These are phyloP conservation scores for Cucurbita pepo DNA, from an alignment of 306 rosid genomes.

Conservation along the genomic window DNA sequence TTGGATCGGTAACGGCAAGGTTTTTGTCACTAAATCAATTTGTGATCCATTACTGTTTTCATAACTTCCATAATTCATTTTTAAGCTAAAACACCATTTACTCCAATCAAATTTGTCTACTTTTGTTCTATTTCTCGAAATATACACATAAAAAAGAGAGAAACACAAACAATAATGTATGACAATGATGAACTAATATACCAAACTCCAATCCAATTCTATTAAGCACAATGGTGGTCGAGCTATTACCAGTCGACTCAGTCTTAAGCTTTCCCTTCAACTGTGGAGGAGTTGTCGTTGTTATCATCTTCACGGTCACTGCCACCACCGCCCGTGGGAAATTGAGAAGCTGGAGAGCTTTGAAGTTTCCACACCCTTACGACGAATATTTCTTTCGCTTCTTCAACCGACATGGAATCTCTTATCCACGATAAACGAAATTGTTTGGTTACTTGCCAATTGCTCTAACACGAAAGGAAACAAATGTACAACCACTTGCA, in stretches of 20 bases:
- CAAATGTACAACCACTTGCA: not conserved
- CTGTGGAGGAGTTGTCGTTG: conserved; percentile 4
- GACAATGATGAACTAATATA: not conserved
- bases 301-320: conserved; percentile 24
- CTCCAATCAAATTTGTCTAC: not conserved
- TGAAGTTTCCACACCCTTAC: no score
- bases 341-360: conserved; percentile 22
- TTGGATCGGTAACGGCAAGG: not conserved
- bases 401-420: no score
- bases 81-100: not conserved
- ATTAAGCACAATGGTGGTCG: not conserved
- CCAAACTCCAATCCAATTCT: not conserved
- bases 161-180: not conserved
- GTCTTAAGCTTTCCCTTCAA: not conserved
- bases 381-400: no score
- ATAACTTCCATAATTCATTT: not conserved
- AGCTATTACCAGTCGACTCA: not conserved
- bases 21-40: not conserved
- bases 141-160: not conserved
- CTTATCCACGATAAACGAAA: no score
- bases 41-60: not conserved
- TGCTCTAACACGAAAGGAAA: no score
- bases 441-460: no score
- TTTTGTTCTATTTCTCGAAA: not conserved
- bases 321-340: conserved; percentile 50